Conservation (phyloP, 805 yeast species). For the Pichia occidentalis region DNA sequence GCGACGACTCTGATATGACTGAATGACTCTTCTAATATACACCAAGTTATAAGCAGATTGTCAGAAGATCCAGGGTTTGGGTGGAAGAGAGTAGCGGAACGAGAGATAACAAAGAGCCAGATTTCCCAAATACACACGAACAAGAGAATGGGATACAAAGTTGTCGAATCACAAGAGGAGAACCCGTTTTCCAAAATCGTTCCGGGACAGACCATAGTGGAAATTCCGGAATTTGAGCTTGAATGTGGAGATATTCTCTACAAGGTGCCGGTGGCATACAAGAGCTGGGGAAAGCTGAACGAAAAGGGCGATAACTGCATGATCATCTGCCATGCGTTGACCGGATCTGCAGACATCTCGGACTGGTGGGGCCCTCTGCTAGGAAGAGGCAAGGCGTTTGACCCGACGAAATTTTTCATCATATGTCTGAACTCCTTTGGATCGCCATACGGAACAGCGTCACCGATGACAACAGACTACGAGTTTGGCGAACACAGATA, state of each 20-base stretch:
- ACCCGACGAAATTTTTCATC: slow-evolving; percentile 79
- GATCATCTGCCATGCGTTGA: slow-evolving; percentile 92
- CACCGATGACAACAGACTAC: slow-evolving; percentile 82
- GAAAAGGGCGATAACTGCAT: slow-evolving; percentile 64
- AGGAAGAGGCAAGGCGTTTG: slow-evolving; percentile 83
- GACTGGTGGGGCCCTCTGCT: slow-evolving; percentile 99
- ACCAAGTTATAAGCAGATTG: no score
- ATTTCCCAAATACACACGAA: no score
- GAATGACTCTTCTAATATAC: no score
- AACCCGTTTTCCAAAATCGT: slow-evolving; percentile 72
- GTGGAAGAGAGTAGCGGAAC: no score
- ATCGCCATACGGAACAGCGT: slow-evolving; percentile 92
- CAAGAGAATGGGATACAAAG: slow-evolving; percentile 29
- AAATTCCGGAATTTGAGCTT: slow-evolving; percentile 63
- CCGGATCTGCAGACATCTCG: slow-evolving; percentile 90
- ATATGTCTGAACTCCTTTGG: slow-evolving; percentile 91
- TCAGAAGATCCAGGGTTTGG: no score
- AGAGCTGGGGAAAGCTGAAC: slow-evolving; percentile 89
- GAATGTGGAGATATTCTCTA: slow-evolving; percentile 75
- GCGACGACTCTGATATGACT: no score
- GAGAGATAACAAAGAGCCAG: no score
- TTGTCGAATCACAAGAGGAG: slow-evolving; percentile 40
- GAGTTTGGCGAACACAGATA: slow-evolving; percentile 63
- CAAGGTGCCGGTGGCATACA: slow-evolving; percentile 88
- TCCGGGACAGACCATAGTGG: slow-evolving; percentile 68